These are phyloP conservation scores for Knoxdaviesia capensis DNA, from an alignment of 2,329 filamentous ascomycete genomes.

Conservation along the genomic window DNA sequence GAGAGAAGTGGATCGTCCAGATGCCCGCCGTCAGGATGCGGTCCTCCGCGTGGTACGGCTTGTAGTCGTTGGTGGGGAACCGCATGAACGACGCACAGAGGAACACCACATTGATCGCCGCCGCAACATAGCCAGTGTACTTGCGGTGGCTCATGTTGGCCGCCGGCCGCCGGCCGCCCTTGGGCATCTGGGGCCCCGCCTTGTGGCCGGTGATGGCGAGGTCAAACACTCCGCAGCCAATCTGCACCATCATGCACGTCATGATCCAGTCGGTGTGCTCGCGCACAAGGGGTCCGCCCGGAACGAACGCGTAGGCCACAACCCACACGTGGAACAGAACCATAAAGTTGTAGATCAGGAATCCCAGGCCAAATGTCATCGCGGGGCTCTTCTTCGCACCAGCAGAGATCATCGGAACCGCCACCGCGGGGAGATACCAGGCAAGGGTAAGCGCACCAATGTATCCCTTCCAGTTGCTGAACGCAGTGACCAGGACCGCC, in stretches of 20 bases:
- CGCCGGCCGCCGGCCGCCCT: neutral
- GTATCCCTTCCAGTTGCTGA: slow-evolving; percentile 73
- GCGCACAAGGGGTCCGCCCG: slow-evolving; percentile 75
- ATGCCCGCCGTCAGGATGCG: slow-evolving; percentile 86
- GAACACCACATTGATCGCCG: slow-evolving; percentile 62
- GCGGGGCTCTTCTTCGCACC: slow-evolving; percentile 61
- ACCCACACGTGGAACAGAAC: slow-evolving; percentile 98
- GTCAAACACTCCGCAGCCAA: slow-evolving; percentile 72
- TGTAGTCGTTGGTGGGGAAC: slow-evolving; percentile 84
- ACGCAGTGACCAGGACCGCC: slow-evolving; percentile 57
- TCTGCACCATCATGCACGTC: slow-evolving; percentile 62
- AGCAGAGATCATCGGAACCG: slow-evolving; percentile 54
- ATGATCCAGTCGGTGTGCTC: slow-evolving; percentile 96
- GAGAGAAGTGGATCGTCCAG: slow-evolving; percentile 95
- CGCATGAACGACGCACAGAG: slow-evolving; percentile 67
- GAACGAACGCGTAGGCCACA: slow-evolving; percentile 94
- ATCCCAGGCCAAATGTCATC: slow-evolving; percentile 69
- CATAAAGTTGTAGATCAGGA: slow-evolving; percentile 81
- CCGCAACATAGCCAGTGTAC: slow-evolving; percentile 36
- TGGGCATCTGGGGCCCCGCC: slow-evolving; percentile 11
- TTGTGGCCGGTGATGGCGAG: slow-evolving; percentile 26
- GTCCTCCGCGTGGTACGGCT: slow-evolving; percentile 70
- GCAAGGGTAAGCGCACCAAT: slow-evolving; percentile 61
- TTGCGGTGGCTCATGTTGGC: slow-evolving; percentile 23
- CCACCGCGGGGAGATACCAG: slow-evolving; percentile 62